Percentiles rank a stretch among this genome's conserved stretches.
phyloP scores from a whole-genome alignment of 108 stramenopile genomes.

The Skeletonema tropicum region DNA sequence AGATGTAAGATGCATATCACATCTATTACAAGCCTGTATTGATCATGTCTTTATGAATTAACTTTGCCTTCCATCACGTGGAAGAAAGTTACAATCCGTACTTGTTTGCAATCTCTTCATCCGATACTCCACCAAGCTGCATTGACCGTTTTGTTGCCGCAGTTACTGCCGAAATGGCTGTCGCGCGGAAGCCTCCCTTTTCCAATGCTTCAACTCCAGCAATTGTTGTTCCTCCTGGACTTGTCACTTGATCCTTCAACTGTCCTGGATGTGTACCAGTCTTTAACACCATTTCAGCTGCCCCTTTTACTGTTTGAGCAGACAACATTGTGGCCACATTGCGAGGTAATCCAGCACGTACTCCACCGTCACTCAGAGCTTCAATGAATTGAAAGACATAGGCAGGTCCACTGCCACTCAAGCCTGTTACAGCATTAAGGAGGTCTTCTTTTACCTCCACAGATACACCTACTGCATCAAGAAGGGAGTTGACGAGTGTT shows the following conservation, averaged over 20 bases:
- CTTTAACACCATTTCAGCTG: constrained; percentile 93
- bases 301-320: constrained; percentile 95
- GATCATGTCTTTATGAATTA: neutral
- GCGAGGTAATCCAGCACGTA: constrained; percentile 89
- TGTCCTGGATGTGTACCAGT: constrained; percentile 91
- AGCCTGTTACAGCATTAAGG: constrained; percentile 90
- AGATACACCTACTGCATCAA: constrained; percentile 81
- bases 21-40: no score
- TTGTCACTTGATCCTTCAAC: constrained; percentile 90
- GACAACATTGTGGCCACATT: constrained; percentile 87
- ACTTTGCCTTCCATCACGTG: neutral
- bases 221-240: constrained; percentile 96
- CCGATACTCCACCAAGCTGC: constrained; percentile 75
- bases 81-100: constrained; percentile 58
- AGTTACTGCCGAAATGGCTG: constrained; percentile 75
- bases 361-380: constrained; percentile 96
- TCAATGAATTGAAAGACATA: constrained; percentile 96
- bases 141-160: constrained; percentile 78
- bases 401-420: constrained; percentile 95
- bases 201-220: constrained; percentile 93
- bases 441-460: constrained; percentile 82
- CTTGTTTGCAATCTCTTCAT: constrained; percentile 69
- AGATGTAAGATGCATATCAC: no score
- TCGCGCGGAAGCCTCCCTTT: constrained; percentile 74
- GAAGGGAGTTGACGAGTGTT: constrained; percentile 68